These are phyloP conservation scores for Hura crepitans DNA, from an alignment of 441 rosid genomes.

Conservation along the genomic window DNA sequence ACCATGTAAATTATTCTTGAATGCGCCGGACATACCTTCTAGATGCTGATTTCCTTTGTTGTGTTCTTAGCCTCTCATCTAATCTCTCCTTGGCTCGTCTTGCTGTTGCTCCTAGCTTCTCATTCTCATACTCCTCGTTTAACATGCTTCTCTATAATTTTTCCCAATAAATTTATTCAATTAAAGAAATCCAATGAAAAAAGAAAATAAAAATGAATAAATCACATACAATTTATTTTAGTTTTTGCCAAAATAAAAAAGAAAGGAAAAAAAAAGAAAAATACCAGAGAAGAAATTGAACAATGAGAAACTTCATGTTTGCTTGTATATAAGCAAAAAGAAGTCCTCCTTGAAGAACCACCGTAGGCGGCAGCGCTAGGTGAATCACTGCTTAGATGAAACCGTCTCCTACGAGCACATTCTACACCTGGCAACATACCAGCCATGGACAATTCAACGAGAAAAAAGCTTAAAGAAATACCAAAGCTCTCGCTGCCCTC, in stretches of 20 bases:
- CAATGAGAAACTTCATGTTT: conserved; percentile 40
- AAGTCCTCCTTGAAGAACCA: conserved; percentile 43
- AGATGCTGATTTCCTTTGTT: conserved; percentile 37
- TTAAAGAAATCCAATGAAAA: background rate
- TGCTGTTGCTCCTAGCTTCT: conserved; percentile 55
- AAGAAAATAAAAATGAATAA: background rate
- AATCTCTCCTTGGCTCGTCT: conserved; percentile 79
- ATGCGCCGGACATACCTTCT: conserved; percentile 29
- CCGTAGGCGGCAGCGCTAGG: conserved; percentile 22
- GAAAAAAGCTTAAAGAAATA: background rate
- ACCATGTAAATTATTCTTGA: background rate
- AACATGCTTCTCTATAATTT: conserved; percentile 30
- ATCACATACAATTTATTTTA: too few species aligned
- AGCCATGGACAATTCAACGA: conserved; percentile 42
- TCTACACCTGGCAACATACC: conserved; percentile 93
- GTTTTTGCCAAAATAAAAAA: too few species aligned
- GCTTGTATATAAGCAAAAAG: conserved; percentile 58
- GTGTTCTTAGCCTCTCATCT: conserved; percentile 52
- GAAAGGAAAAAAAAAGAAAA: background rate
- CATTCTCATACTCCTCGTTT: conserved; percentile 35
- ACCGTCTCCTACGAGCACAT: conserved; percentile 72
- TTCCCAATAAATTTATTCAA: background rate
- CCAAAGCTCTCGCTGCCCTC: background rate
- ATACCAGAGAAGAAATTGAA: conserved; percentile 48
- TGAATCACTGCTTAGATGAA: conserved; percentile 56